Evolutionary conservation across 23 red algal species (phyloP).

Genomic region (Gracilaria caudata): DNA sequence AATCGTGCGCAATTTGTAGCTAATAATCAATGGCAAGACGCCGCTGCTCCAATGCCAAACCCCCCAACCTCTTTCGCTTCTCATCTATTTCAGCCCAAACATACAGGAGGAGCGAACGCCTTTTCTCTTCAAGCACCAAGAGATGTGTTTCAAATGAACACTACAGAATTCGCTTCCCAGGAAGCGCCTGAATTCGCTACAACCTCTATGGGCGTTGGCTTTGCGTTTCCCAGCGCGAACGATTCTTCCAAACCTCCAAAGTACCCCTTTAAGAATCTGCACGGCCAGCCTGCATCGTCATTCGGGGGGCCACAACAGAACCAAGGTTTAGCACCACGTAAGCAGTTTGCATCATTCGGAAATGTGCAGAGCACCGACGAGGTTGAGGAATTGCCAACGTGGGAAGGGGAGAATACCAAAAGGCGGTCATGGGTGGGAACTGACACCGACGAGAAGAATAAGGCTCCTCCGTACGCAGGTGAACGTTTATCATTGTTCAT

Average conservation of each 20-base stretch:
- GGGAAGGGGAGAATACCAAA: not conserved
- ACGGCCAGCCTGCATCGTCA: not conserved
- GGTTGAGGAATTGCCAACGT: not conserved
- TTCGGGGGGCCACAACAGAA: not conserved
- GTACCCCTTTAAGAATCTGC: conserved; percentile 17
- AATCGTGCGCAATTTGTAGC: not conserved
- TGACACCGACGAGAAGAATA: not conserved
- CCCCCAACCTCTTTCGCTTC: not conserved
- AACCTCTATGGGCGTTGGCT: not conserved
- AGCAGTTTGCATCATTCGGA: conserved; percentile 1
- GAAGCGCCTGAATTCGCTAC: not conserved
- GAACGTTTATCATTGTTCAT: conserved; percentile 7
- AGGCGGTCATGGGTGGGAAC: not conserved
- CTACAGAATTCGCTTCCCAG: not conserved
- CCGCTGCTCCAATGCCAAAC: not conserved
- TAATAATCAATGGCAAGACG: not conserved
- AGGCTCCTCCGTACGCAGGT: not conserved
- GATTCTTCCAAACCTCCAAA: conserved; percentile 22
- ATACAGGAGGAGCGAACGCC: not conserved
- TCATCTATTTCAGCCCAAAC: not conserved
- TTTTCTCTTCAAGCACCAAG: not conserved
- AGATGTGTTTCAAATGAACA: not conserved
- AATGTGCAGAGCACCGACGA: not conserved
- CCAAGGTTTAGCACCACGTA: conserved; percentile 8
- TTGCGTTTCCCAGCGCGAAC: not conserved